These are phyloP conservation scores for Penicillium canescens DNA, from an alignment of 495 filamentous ascomycete genomes.

Conservation along the genomic window DNA sequence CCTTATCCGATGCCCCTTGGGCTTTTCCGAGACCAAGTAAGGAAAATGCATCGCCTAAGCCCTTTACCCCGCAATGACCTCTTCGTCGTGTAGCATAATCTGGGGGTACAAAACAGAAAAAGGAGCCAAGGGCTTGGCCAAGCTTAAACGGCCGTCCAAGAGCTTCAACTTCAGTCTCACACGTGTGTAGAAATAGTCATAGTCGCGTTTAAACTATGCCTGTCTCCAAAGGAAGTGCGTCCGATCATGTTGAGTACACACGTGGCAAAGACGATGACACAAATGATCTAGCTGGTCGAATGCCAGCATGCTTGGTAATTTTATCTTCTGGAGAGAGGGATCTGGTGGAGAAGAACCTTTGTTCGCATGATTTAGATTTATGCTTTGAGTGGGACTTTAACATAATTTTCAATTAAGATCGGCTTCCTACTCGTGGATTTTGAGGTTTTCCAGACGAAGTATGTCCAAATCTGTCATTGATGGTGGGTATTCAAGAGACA, in stretches of 20 bases:
- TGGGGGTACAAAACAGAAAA: background rate
- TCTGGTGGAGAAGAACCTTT: constrained; percentile 10
- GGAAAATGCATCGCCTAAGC: background rate
- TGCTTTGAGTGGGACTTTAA: too few relatives aligned
- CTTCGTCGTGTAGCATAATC: background rate
- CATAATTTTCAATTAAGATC: too few relatives aligned
- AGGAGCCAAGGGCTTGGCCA: constrained; percentile 8
- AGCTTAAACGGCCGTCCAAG: background rate
- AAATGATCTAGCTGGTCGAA: background rate
- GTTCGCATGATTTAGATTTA: constrained; percentile 12
- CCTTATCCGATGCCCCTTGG: background rate
- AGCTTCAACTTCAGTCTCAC: background rate
- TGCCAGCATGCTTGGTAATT: constrained; percentile 8
- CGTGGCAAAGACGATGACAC: constrained; percentile 4
- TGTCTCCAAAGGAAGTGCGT: constrained; percentile 5
- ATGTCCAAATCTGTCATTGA: too few relatives aligned
- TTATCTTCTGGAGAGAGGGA: constrained; percentile 9
- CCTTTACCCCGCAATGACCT: background rate
- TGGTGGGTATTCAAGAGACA: too few relatives aligned
- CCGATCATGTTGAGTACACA: constrained; percentile 14
- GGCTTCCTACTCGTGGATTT: too few relatives aligned
- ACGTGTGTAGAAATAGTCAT: background rate
- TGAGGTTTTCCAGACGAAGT: too few relatives aligned
- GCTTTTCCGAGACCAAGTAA: background rate
- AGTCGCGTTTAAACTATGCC: background rate